These are phyloP conservation scores for Crithidia fasciculata DNA, from an alignment of 208 protist genomes.

Conservation along the genomic window DNA sequence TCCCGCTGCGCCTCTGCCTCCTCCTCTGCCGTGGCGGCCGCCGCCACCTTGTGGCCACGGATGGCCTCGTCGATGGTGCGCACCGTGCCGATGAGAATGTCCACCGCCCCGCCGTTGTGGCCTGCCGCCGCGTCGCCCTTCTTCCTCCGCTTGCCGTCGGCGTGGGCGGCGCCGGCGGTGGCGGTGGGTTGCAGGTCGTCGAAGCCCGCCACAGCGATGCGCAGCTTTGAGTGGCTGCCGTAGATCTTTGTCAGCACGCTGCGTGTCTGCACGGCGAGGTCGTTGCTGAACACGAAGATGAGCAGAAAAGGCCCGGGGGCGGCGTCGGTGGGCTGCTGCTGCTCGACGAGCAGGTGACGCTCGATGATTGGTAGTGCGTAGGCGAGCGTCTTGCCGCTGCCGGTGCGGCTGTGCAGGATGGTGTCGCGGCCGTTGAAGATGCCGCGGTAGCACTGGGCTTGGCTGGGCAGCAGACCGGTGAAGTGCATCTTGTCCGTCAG, in stretches of 20 bases:
- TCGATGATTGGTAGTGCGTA: constrained; percentile 97
- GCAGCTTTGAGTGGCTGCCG: constrained; percentile 40
- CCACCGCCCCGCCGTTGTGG: constrained; percentile 23
- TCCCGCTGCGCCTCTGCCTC: constrained; percentile 39
- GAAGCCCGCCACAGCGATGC: constrained; percentile 73
- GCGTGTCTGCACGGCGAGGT: constrained; percentile 86
- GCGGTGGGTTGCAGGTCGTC: constrained; percentile 43
- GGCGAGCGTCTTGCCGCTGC: constrained; percentile 97
- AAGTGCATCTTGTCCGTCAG: constrained; percentile 72
- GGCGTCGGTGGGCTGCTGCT: constrained; percentile 6
- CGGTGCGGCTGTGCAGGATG: constrained; percentile 94
- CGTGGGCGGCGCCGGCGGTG: background rate
- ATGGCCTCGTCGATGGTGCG: constrained; percentile 73
- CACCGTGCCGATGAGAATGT: constrained; percentile 85
- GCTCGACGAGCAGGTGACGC: constrained; percentile 73
- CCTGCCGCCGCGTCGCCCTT: background rate
- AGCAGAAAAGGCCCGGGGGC: constrained; percentile 72
- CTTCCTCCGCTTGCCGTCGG: background rate
- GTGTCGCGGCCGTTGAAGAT: constrained; percentile 90
- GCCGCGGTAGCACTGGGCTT: constrained; percentile 89
- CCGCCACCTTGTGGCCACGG: constrained; percentile 57
- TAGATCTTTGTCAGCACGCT: constrained; percentile 78
- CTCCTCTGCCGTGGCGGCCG: constrained; percentile 41
- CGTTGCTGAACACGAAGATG: constrained; percentile 90
- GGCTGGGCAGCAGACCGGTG: constrained; percentile 64